Evolutionary conservation across 108 stramenopile genomes (phyloP).

Genomic region (Schizochytrium sp.): DNA sequence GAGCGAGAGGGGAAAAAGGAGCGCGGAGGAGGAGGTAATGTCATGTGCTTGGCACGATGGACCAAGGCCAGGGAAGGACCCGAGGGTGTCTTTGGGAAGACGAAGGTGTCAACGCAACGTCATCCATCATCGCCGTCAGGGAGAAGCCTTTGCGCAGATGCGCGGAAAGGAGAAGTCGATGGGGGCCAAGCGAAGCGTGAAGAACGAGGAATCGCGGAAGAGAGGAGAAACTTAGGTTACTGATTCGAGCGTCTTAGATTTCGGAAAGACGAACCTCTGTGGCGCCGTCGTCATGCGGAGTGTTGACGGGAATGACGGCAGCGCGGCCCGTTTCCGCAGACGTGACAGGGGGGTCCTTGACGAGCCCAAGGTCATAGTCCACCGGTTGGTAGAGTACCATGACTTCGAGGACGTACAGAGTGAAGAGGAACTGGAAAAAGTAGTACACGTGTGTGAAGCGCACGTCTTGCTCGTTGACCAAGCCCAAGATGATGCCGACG

Average conservation of each 20-base stretch:
- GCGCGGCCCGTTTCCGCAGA: background rate
- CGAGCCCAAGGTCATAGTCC: too few species aligned
- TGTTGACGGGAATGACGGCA: background rate
- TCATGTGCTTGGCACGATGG: too few species aligned
- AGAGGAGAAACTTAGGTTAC: background rate
- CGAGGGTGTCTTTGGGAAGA: too few species aligned
- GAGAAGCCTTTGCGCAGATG: too few species aligned
- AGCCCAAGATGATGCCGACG: background rate
- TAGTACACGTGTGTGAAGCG: background rate
- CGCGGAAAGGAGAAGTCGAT: too few species aligned
- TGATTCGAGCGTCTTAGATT: background rate
- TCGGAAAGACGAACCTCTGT: background rate
- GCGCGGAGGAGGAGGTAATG: too few species aligned
- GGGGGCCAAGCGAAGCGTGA: too few species aligned
- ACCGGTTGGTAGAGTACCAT: background rate
- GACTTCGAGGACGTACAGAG: background rate
- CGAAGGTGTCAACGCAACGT: too few species aligned
- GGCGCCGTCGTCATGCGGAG: background rate
- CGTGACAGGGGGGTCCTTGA: background rate
- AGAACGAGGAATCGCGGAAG: too few species aligned
- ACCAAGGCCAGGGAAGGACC: too few species aligned
- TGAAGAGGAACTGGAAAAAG: conserved; percentile 10
- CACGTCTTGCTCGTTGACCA: background rate
- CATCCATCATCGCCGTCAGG: too few species aligned
- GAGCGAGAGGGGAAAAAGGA: too few species aligned